These are phyloP conservation scores for Penstemon davidsonii DNA, from an alignment of 257 asterid species.

Conservation along the genomic window DNA sequence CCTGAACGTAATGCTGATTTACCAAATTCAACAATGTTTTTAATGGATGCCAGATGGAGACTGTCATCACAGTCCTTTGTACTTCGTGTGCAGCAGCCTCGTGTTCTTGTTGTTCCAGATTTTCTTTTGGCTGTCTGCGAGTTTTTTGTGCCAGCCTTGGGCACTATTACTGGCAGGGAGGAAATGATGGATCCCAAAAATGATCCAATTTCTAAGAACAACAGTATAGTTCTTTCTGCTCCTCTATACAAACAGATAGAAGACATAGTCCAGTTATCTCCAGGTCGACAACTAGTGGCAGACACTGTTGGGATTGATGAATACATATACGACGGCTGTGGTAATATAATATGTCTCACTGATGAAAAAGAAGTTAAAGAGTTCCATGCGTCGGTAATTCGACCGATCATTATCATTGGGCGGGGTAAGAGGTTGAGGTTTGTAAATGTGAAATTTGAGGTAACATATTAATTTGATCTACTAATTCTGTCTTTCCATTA, in stretches of 20 bases:
- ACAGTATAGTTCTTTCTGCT: constrained; percentile 63
- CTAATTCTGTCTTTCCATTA: constrained; percentile 14
- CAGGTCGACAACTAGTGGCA: constrained; percentile 73
- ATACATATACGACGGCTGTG: constrained; percentile 91
- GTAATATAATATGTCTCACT: constrained; percentile 69
- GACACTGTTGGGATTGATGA: constrained; percentile 85
- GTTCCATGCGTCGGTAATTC: constrained; percentile 42
- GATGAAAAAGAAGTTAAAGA: constrained; percentile 59
- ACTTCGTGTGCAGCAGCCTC: constrained; percentile 94
- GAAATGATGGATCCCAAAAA: constrained; percentile 92
- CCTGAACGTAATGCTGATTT: constrained; percentile 51
- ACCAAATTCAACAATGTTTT: constrained; percentile 88
- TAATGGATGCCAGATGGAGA: constrained; percentile 99
- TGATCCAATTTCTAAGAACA: constrained; percentile 76
- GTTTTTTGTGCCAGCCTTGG: constrained; percentile 94
- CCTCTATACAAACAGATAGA: constrained; percentile 69
- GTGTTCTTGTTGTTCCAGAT: constrained; percentile 92
- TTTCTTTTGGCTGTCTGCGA: constrained; percentile 90
- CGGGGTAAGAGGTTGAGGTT: constrained; percentile 90
- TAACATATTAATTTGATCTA: constrained; percentile 33
- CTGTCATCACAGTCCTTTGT: constrained; percentile 85
- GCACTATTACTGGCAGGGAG: constrained; percentile 92
- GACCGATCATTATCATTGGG: constrained; percentile 83
- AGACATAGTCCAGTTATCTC: constrained; percentile 75
- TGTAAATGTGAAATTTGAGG: constrained; percentile 90